Percentiles rank a stretch among this genome's conserved stretches.
Evolutionary conservation across 768 basidiomycete species (phyloP).

Genomic region (Suillus fuscotomentosus): DNA sequence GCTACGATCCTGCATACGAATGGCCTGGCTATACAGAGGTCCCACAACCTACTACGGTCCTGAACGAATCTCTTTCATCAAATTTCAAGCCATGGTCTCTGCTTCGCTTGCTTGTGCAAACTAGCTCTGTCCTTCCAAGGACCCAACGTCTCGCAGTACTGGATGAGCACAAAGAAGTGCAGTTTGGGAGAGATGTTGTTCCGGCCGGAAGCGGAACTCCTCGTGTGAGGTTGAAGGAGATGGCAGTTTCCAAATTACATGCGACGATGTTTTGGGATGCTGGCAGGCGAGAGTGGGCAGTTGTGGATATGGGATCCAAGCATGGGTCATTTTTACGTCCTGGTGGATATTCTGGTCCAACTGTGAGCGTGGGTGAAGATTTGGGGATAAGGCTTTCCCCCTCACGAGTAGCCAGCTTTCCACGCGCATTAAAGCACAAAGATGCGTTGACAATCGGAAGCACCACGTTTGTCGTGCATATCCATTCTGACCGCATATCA

Average conservation of each 20-base stretch:
- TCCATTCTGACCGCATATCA: slow-evolving; percentile 60
- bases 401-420: slow-evolving; percentile 65
- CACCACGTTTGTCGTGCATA: slow-evolving; percentile 69
- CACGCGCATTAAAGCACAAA: slow-evolving; percentile 58
- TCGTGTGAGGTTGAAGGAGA: slow-evolving; percentile 75
- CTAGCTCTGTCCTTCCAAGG: slow-evolving; percentile 48
- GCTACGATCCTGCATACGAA: slow-evolving; percentile 55
- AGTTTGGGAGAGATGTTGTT: slow-evolving; percentile 71
- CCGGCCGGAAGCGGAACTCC: slow-evolving; percentile 51
- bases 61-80: slow-evolving; percentile 19
- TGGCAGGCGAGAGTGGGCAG: slow-evolving; percentile 56
- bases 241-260: slow-evolving; percentile 82
- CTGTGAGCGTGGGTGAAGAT: slow-evolving; percentile 15
- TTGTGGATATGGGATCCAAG: slow-evolving; percentile 84
- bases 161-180: slow-evolving; percentile 60
- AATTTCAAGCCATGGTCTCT: slow-evolving; percentile 16
- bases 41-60: background rate
- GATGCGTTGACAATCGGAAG: slow-evolving; percentile 68
- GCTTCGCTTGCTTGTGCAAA: slow-evolving; percentile 39
- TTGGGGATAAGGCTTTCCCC: slow-evolving; percentile 57
- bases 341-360: slow-evolving; percentile 19
- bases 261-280: slow-evolving; percentile 74
- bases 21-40: slow-evolving; percentile 48
- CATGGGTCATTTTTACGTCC: slow-evolving; percentile 72
- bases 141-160: slow-evolving; percentile 55